phyloP scores from a whole-genome alignment of 2,329 filamentous ascomycete genomes.

The Neurospora crassa region DNA sequence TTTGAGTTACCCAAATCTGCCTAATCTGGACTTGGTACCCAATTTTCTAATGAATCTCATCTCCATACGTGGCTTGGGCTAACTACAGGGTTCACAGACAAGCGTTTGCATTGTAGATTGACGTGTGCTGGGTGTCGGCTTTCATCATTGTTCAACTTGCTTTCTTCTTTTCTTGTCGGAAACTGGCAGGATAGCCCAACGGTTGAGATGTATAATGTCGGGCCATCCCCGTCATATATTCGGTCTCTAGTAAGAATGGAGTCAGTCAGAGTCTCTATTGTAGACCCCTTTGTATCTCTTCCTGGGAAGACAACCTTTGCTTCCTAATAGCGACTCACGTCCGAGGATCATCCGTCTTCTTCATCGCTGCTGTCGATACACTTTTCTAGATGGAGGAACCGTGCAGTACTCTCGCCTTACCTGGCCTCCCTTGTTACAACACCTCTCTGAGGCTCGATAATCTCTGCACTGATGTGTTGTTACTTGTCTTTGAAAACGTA shows the following conservation, averaged over 20 bases:
- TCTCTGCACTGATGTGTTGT: slow-evolving; percentile 34
- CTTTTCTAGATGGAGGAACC: neutral
- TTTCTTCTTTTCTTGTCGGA: neutral
- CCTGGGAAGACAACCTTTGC: neutral
- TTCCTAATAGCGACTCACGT: neutral
- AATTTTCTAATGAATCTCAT: neutral
- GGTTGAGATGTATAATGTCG: neutral
- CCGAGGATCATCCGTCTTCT: neutral
- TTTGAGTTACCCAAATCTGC: neutral
- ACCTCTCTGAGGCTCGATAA: slow-evolving; percentile 18
- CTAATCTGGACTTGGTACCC: neutral
- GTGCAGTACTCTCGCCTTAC: slow-evolving; percentile 1
- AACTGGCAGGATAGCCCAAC: neutral
- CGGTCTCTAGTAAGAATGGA: neutral
- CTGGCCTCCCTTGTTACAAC: slow-evolving; percentile 15
- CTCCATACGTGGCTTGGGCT: neutral
- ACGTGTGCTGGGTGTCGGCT: neutral
- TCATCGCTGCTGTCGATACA: neutral
- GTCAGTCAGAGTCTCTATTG: neutral
- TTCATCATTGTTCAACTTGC: neutral
- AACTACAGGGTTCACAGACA: neutral
- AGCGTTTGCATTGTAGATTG: neutral
- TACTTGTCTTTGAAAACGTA: slow-evolving; percentile 33
- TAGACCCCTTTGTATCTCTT: neutral
- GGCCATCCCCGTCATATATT: neutral